These are phyloP conservation scores for Secale cereale DNA, from an alignment of 176 grass and related monocot genomes.

Conservation along the genomic window DNA sequence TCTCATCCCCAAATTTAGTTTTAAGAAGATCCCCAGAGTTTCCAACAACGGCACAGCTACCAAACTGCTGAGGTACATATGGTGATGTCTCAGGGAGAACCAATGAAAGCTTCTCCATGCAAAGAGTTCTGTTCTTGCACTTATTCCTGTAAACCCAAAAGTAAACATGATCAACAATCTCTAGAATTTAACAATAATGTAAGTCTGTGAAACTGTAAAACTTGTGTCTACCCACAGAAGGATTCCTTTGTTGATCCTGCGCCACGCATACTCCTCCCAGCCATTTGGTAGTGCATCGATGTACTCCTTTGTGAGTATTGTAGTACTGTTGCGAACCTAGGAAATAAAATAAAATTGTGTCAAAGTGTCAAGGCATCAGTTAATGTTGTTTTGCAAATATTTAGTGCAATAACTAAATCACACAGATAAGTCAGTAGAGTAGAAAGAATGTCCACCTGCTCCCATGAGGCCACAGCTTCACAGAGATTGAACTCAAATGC, in stretches of 20 bases:
- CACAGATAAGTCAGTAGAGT: slow-evolving; percentile 4
- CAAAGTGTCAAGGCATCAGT: background rate
- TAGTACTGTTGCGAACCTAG: slow-evolving; percentile 94
- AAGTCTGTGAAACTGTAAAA: slow-evolving; percentile 3
- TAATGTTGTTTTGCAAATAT: background rate
- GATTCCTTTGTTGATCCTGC: slow-evolving; percentile 91
- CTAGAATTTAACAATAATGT: background rate
- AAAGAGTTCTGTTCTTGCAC: slow-evolving; percentile 73
- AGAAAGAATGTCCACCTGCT: slow-evolving; percentile 57
- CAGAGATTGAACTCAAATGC: slow-evolving; percentile 95
- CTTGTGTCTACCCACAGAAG: slow-evolving; percentile 66
- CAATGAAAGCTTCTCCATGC: slow-evolving; percentile 84
- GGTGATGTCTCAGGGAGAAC: slow-evolving; percentile 81
- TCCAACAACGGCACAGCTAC: slow-evolving; percentile 83
- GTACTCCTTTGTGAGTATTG: slow-evolving; percentile 91
- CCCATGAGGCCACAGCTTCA: slow-evolving; percentile 85
- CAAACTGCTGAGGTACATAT: slow-evolving; percentile 77
- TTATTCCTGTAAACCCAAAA: slow-evolving; percentile 52
- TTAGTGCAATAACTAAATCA: background rate
- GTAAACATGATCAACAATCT: slow-evolving; percentile 30
- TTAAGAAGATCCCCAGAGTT: slow-evolving; percentile 98
- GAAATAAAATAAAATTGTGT: background rate
- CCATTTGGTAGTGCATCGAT: slow-evolving; percentile 94
- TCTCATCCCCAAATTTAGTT: slow-evolving; percentile 94
- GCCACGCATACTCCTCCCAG: slow-evolving; percentile 97